Evolutionary conservation across 2,329 filamentous ascomycete species (phyloP), one percentile per base, ranked within the genome.

Genomic region (Ceratocystis destructans): DNA sequence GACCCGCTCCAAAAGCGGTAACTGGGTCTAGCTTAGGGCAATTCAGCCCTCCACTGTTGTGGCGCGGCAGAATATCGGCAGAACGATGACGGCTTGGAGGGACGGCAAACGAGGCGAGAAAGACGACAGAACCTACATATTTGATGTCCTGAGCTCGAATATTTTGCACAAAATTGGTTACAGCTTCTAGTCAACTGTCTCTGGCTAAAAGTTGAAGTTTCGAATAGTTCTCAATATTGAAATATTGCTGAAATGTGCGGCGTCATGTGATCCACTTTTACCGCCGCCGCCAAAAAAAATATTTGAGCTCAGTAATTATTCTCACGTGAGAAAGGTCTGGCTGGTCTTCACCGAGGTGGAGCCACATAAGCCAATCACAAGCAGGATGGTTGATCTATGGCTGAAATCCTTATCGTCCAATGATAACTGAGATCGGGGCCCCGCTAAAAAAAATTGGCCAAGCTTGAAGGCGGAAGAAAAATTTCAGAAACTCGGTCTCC

Each of bases 401-500:
- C 44, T 63, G 64, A 68, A 61, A 55, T 50, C 45, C 67, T 66
- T 68, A 68, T 68, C 67, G 67, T 68, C 67, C 67, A 68, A 68
- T 68, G 8, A 66, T n/a, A 66, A 66, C 44, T 46, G 61, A 69
- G 41, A 67, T 64, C 44, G 62, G 20, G 64, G 67, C 67, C 68
- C 68, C 69, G 64, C 67, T 66, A 68, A 67, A 68, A 68, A 68
- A 69, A 68, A 65, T 61, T 68, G 63, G 67, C 61, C 44, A 66
- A 68, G 67, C 67, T 65, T 57, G 53, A 53, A 65, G 66, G 65
- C 59, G 65, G 65, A 67, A 64, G 66, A 69, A 69, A 70, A 70
- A 70, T 68, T 70, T 70, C 68, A 69, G 67, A 67, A 64, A 48
- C 48, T 66, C 55, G 37, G 64, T 69, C 61, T 61, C 65, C 63